phyloP scores from a whole-genome alignment of 768 basidiomycete genomes.

The Boletus speciosus region DNA sequence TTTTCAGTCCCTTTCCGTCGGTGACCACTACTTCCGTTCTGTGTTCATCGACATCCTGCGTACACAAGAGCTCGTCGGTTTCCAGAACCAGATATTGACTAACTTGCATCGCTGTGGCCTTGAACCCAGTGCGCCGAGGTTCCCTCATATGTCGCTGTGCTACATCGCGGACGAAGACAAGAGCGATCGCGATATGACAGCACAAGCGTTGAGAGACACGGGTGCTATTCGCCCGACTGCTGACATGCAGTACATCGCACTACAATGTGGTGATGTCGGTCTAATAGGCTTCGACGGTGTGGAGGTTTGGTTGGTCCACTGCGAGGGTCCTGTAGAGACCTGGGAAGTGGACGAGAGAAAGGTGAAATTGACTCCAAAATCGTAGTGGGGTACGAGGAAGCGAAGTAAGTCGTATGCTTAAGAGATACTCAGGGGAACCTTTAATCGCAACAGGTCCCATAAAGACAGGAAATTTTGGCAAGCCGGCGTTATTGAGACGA shows the following conservation, averaged over 20 bases:
- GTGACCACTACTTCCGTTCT: slow-evolving; percentile 67
- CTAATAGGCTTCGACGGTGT: slow-evolving; percentile 41
- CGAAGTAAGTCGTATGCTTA: not conserved
- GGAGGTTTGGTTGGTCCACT: slow-evolving; percentile 60
- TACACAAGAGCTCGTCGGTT: slow-evolving; percentile 40
- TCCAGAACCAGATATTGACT: slow-evolving; percentile 49
- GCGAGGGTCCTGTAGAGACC: slow-evolving; percentile 55
- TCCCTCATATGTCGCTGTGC: slow-evolving; percentile 71
- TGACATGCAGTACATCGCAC: slow-evolving; percentile 18
- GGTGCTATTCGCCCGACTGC: slow-evolving; percentile 35
- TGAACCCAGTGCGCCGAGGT: slow-evolving; percentile 50
- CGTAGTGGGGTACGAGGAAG: not conserved
- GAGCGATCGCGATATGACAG: slow-evolving; percentile 47
- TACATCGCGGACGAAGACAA: slow-evolving; percentile 71
- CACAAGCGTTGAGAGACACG: slow-evolving; percentile 38
- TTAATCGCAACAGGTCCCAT: not conserved
- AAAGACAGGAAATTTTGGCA: not conserved
- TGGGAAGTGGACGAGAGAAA: slow-evolving; percentile 50
- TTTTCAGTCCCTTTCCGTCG: slow-evolving; percentile 55
- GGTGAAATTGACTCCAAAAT: slow-evolving; percentile 14
- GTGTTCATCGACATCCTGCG: slow-evolving; percentile 55
- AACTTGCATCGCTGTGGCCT: slow-evolving; percentile 32
- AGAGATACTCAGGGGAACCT: not conserved
- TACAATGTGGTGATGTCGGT: slow-evolving; percentile 30
- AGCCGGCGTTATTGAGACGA: not conserved